Evolutionary conservation across 768 basidiomycete species (phyloP), one percentile per base, ranked within the genome.

Genomic region (Leucosporidium scottii): DNA sequence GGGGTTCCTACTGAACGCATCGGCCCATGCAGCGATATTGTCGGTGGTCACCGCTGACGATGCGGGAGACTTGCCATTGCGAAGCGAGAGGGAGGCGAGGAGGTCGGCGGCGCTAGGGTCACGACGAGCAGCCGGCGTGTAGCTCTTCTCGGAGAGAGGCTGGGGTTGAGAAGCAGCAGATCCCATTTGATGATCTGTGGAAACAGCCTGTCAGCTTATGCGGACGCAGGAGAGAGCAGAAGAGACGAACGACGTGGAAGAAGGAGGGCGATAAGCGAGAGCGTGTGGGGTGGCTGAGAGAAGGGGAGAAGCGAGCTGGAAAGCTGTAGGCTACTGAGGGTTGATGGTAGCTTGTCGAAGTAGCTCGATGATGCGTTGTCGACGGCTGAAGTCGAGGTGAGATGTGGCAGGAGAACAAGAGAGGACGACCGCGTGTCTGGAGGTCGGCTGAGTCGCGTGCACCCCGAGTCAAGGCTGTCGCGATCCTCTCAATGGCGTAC

Each of bases 11-110:
- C 75, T 73, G 63, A 78, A 76, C 15, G 70, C 71, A 4, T 67
- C 55, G n/a, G 68, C 56, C 77, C 77, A 78, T 21, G 65, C 34
- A 8, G 62, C 66, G n/a, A 78, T 48, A 36, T 68, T 69, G 31
- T 65, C 68, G 15, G 44, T 4, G 20, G 70, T 75, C 30, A 78
- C 62, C 20, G 61, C 51, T 12, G 64, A 53, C 10, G 58, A 55
- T 12, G 72, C 50, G 6, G 61, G 57, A 1, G 67, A 2, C 21
- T 23, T n/a, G 39, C 39, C 39, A 44, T 44, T 44, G 44, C 67
- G 59, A 21, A 64, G 54, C 17, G 62, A 64, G 54, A 68, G 67
- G 20, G 31, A 31, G 27, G 48, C 58, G 59, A 68, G 67, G 59
- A 68, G 62, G 27, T 68, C 67, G 59, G 58, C 62, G 49, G 67